Base-by-base conservation (phyloP, 1,284 basidiomycete species). In the Somion occarium region DNA sequence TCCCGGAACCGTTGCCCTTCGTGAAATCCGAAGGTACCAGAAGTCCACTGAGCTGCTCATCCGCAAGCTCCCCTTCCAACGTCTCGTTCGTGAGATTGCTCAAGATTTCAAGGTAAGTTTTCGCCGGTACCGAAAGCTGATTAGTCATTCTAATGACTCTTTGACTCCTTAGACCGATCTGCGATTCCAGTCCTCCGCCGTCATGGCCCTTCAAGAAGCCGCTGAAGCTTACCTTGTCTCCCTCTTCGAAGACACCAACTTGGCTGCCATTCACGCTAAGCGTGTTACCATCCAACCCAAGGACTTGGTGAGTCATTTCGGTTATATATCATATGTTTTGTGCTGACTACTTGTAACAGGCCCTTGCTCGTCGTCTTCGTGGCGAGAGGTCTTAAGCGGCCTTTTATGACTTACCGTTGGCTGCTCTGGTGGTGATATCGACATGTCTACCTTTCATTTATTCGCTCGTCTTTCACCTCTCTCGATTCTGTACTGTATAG, bases 11-110 rank as follows among this genome's bases (percentile, higher is more conserved):
- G 93, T 98, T 78, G 94, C 94, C 64, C 91, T 98, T 58, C 91
- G 94, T 85, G 94, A 98, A 78, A 98, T 98, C 64, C 82, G 95
- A 74, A 83, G 93, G 70, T 98, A 98, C 84, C 95, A 97, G 73
- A 94, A 93, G 82, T 93, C 91, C 64, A 93, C 94, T 61, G 92
- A 95, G 80, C 83, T 95, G 65, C 83, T 95, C 66, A 95, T 96
- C 79, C 83, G 92, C 75, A 95, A 95, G 85, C 85, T 95, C 57
- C 92, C 93, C 61, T 95, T 95, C 91, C 92, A 95, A 76, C 80
- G 92, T 65, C 82, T 96, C 61, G 92, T 96, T 58, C 90, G 93
- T 82, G 92, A 97, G 76, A 97, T 98, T 61, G 93, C 93, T 44
- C 92, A 96, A 75, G 90, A 92, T 74, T 94, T 95, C 83, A 94